Conservation (phyloP, 108 stramenopile species). For the Epipyxis sp. region DNA sequence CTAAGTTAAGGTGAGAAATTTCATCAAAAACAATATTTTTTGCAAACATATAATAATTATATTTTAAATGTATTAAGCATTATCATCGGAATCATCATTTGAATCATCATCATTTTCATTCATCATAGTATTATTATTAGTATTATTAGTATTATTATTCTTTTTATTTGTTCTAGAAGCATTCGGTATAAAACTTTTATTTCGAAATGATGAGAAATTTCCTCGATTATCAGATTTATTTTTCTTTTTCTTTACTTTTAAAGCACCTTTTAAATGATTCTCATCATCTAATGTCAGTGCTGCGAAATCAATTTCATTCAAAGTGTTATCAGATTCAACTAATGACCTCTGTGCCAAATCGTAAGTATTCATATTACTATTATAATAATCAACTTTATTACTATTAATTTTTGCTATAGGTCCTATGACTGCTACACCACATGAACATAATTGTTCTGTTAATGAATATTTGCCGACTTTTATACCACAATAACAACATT, state of each 20-base stretch:
- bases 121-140: too few relatives aligned
- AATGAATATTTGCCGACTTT: conserved; percentile 3
- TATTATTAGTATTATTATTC: too few relatives aligned
- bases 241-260: conserved; percentile 13
- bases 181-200: conserved; percentile 28
- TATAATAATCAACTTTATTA: conserved; percentile 6
- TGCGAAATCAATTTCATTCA: neutral
- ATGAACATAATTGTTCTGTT: conserved; percentile 1
- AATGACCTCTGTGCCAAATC: neutral
- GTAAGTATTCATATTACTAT: neutral
- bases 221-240: conserved; percentile 16
- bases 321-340: neutral
- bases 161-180: conserved; percentile 14
- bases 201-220: conserved; percentile 30
- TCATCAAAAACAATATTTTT: too few relatives aligned
- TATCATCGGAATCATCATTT: too few relatives aligned
- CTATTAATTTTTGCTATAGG: neutral
- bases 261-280: too few relatives aligned
- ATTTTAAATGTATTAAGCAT: too few relatives aligned
- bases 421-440: conserved; percentile 6
- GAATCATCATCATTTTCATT: too few relatives aligned
- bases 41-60: too few relatives aligned
- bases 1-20: too few relatives aligned
- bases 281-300: too few relatives aligned
- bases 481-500: neutral